Conservation (phyloP, 1,284 basidiomycete genomes). For the Uromyces viciae-fabae region DNA sequence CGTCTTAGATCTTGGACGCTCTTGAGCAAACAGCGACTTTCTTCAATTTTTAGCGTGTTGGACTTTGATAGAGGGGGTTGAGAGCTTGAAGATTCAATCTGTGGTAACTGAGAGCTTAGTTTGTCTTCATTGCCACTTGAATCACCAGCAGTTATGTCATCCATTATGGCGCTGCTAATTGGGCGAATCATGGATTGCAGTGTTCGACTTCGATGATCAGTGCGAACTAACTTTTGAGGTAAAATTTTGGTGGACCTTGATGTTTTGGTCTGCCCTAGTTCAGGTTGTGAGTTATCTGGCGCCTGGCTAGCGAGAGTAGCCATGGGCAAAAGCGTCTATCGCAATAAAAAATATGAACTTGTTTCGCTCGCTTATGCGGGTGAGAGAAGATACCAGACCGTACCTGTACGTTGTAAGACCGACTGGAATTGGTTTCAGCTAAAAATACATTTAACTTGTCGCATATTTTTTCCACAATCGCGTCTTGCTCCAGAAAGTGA, state of each 20-base stretch:
- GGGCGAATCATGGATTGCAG: conserved; percentile 81
- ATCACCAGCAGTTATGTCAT: neutral
- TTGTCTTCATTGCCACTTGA: neutral
- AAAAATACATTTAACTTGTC: conserved; percentile 67
- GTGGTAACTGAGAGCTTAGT: neutral
- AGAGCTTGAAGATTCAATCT: neutral
- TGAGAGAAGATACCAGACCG: no score
- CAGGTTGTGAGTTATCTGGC: neutral
- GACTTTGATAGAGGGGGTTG: neutral
- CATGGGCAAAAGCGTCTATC: conserved; percentile 16
- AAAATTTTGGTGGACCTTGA: conserved; percentile 55
- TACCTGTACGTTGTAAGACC: conserved; percentile 79
- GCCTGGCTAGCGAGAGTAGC: conserved; percentile 5
- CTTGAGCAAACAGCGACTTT: conserved; percentile 73
- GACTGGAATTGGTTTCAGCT: conserved; percentile 64
- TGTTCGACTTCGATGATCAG: conserved; percentile 78
- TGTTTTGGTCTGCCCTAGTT: conserved; percentile 6
- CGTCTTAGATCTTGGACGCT: conserved; percentile 72
- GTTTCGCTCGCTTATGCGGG: no score
- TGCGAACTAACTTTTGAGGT: conserved; percentile 88
- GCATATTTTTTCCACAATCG: conserved; percentile 75
- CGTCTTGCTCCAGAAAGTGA: conserved; percentile 88
- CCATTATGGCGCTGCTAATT: neutral
- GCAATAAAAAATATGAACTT: neutral
- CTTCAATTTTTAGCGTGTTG: conserved; percentile 61